Evolutionary conservation across 1,284 basidiomycete genomes (phyloP).

Genomic region (Cryptococcus maquisensis): DNA sequence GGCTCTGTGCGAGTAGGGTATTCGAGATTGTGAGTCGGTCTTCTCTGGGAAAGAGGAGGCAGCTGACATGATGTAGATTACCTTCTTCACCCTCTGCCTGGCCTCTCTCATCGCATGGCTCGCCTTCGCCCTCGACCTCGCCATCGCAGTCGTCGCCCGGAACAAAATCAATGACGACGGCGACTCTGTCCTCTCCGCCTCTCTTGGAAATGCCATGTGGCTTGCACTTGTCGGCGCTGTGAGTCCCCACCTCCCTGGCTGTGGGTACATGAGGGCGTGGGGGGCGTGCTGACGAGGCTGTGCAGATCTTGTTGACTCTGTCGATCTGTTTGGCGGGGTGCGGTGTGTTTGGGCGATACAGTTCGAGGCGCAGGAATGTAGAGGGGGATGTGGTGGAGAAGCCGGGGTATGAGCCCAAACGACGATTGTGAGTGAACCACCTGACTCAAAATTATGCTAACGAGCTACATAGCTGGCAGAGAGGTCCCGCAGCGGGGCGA

Average conservation of each 20-base stretch:
- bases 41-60: not conserved
- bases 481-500: no score
- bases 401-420: no score
- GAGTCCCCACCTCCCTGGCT: conserved; percentile 7
- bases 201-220: conserved; percentile 41
- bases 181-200: conserved; percentile 20
- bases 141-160: conserved; percentile 31
- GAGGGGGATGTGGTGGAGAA: no score
- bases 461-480: no score
- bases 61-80: conserved; percentile 14
- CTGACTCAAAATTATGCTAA: no score
- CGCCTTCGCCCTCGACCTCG: conserved; percentile 33
- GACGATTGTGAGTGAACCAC: no score
- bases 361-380: not conserved
- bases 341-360: conserved; percentile 38
- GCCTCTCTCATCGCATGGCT: conserved; percentile 26
- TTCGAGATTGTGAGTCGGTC: conserved; percentile 30
- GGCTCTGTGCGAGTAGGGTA: conserved; percentile 24
- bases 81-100: conserved; percentile 29
- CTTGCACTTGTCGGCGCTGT: conserved; percentile 38
- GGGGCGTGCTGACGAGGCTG: not conserved
- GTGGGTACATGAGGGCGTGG: no score
- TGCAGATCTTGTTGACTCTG: conserved; percentile 6
- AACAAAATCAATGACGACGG: conserved; percentile 23
- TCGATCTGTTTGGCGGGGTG: conserved; percentile 35